A percentile compares a stretch with the other conserved stretches of the same genome.
Conservation (phyloP, 2,329 filamentous ascomycete species). For the Dendrostoma leiphaemia region DNA sequence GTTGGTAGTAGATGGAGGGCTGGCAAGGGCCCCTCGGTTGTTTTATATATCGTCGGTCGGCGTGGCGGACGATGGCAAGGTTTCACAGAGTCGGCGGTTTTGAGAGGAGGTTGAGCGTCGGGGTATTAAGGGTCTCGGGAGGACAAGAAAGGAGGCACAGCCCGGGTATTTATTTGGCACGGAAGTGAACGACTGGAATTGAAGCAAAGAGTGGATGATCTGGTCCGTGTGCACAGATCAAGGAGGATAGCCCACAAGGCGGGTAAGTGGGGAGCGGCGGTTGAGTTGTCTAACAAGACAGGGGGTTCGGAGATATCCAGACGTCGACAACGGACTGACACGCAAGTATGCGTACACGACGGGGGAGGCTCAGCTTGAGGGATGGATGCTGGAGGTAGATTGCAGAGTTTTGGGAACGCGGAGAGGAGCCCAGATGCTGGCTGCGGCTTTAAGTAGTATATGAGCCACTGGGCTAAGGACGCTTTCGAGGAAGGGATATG, state of each 20-base stretch:
- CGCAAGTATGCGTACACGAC: slow-evolving; percentile 12
- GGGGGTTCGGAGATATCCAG: slow-evolving; percentile 18
- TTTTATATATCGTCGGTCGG: not conserved
- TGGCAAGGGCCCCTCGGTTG: not conserved
- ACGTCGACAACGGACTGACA: slow-evolving; percentile 10
- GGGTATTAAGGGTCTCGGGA: slow-evolving; percentile 2
- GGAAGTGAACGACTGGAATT: slow-evolving; percentile 15
- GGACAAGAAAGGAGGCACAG: slow-evolving; percentile 19
- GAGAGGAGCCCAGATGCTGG: not conserved
- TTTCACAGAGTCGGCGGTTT: not conserved
- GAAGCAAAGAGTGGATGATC: slow-evolving; percentile 18
- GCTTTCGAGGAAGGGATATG: slow-evolving; percentile 6
- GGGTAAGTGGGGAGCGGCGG: slow-evolving; percentile 11
- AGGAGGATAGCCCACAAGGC: not conserved
- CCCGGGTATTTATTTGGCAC: slow-evolving; percentile 13
- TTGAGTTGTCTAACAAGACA: slow-evolving; percentile 12
- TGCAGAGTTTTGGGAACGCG: not conserved
- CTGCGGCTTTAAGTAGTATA: slow-evolving; percentile 20
- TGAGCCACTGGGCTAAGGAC: slow-evolving; percentile 4
- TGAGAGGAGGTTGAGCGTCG: not conserved
- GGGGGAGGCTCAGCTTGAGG: slow-evolving; percentile 1
- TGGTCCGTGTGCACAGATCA: slow-evolving; percentile 19
- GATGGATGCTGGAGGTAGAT: slow-evolving; percentile 7
- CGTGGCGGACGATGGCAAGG: not conserved
- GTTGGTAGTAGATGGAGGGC: not conserved